Evolutionary conservation across 306 rosid species (phyloP), one percentile per base, ranked within the genome.

Genomic region (Prinsepia uniflora): DNA sequence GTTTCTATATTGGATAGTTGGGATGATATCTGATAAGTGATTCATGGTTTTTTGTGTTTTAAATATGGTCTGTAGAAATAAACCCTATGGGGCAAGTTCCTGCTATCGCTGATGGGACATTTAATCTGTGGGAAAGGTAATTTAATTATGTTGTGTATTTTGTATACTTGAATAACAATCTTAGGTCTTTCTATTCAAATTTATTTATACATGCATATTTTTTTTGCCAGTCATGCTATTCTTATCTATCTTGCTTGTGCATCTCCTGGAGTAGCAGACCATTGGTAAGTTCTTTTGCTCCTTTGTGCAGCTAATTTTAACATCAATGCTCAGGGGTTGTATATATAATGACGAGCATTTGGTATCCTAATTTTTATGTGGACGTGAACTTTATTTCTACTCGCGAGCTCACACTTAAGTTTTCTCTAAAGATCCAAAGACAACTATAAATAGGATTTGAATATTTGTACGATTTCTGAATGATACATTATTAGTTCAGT

Each of bases 61-160:
- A 42, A 5, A 43, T 81, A 6, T 77, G 36, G 22, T 22, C 18
- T 74, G 81, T 90, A 93, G 98, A 83, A 8, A 66, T 90, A 72
- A 93, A 93, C 80, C 98, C 98, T 52, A 65, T 93, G 78, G 78
- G 61, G 78, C 78, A 87, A 77, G 85, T 93, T 72, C 97, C 98
- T 22, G 87, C 89, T 57, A 89, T 93, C 72, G 84, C 81, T 79
- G 92, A 94, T 78, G 98, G 96, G 80, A 83, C 84, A 66, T 86
- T 87, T 79, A 88, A 82, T 80, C 84, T 88, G 63, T 90, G 86
- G 78, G 98, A 94, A 70, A 94, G 97, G 98, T 90, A 65, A 70
- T 67, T 49, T 12, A 19, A 9, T 41, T 72, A 3, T 41, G 14
- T 42, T 48, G 6, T 30, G 13, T 45, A 67, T 20, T 67, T 20